Conservation (phyloP, 192 early-diverging fungal genomes). For the Endogone sp. region DNA sequence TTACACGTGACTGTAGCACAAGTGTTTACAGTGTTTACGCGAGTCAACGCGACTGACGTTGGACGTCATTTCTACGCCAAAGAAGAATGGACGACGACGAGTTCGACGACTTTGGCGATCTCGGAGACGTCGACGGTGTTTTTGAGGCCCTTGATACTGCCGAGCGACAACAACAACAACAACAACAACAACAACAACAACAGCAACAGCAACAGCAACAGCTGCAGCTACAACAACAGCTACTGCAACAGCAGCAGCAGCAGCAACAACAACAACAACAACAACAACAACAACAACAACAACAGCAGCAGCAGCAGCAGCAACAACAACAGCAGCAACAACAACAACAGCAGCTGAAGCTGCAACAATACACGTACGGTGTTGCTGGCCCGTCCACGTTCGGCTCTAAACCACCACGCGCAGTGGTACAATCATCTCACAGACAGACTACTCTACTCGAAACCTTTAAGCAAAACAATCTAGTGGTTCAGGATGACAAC, state of each 20-base stretch:
- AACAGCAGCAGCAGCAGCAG: too few species aligned
- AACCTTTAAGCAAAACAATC: slow-evolving; percentile 21
- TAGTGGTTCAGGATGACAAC: slow-evolving; percentile 1
- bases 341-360: too few species aligned
- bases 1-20: too few species aligned
- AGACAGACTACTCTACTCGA: slow-evolving; percentile 15
- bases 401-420: neutral
- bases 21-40: too few species aligned
- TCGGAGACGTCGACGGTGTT: slow-evolving; percentile 24
- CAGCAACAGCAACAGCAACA: slow-evolving; percentile 2
- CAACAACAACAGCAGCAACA: slow-evolving; percentile 6
- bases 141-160: neutral
- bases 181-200: slow-evolving; percentile 8
- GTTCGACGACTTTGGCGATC: slow-evolving; percentile 30
- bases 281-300: slow-evolving; percentile 1
- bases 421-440: slow-evolving; percentile 5
- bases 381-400: neutral
- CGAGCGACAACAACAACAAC: neutral
- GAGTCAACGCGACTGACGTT: too few species aligned
- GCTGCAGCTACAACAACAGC: slow-evolving; percentile 1
- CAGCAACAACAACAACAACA: neutral
- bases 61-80: too few species aligned
- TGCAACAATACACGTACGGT: neutral
- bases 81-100: neutral
- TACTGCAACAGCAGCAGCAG: neutral